phyloP scores from a whole-genome alignment of 139 green algal genomes.

The Spirogloea muscicola region DNA sequence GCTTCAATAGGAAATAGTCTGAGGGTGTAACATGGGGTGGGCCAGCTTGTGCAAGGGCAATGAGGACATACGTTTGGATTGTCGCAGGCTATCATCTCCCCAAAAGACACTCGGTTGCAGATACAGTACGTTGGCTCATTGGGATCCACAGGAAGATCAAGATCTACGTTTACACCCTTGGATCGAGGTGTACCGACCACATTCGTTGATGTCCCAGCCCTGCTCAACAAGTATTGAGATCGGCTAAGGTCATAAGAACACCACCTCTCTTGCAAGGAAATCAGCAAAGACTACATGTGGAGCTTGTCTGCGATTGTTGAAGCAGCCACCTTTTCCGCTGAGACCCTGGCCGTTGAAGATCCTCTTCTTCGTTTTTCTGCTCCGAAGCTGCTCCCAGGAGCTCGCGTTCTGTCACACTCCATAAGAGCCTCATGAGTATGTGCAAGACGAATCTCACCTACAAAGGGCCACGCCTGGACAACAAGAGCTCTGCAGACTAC shows the following conservation, averaged over 20 bases:
- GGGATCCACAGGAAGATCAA: slow-evolving; percentile 45
- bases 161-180: slow-evolving; percentile 30
- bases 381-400: slow-evolving; percentile 12
- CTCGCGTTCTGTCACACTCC: not conserved
- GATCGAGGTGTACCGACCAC: slow-evolving; percentile 6
- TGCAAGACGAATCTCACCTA: not conserved
- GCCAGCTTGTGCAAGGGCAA: no score
- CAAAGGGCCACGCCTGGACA: not conserved
- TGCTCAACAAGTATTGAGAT: not conserved
- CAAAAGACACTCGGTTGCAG: slow-evolving; percentile 55
- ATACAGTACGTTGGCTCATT: slow-evolving; percentile 57
- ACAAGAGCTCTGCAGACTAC: no score
- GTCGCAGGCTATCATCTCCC: slow-evolving; percentile 57
- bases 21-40: no score
- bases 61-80: slow-evolving; percentile 44
- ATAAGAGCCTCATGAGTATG: not conserved
- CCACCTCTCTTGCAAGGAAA: not conserved
- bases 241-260: not conserved
- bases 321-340: not conserved
- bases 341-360: slow-evolving; percentile 1
- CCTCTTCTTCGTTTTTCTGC: slow-evolving; percentile 4
- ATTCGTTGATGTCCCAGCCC: slow-evolving; percentile 9
- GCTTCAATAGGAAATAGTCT: no score
- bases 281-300: slow-evolving; percentile 5
- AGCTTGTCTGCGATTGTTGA: slow-evolving; percentile 13